A percentile compares a stretch with the other conserved stretches of the same genome.
Conservation (phyloP, 1,284 basidiomycete species). For the Mycena citricolor region DNA sequence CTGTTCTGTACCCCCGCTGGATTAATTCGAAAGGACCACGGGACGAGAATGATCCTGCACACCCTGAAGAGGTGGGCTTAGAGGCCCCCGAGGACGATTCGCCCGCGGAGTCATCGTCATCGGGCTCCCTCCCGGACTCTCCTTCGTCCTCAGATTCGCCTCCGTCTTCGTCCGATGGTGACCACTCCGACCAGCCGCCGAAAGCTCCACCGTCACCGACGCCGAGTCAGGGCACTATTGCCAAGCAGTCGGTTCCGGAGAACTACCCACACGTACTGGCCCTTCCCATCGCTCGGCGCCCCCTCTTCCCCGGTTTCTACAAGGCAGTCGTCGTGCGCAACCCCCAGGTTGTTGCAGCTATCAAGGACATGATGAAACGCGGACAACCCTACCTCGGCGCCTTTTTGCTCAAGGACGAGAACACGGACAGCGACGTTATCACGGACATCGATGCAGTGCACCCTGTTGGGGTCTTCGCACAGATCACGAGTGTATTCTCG, state of each 20-base stretch:
- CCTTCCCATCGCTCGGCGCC: conserved; percentile 92
- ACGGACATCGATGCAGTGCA: conserved; percentile 88
- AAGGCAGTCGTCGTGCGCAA: conserved; percentile 93
- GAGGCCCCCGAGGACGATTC: conserved; percentile 19
- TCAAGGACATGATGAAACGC: conserved; percentile 95
- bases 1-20: conserved; percentile 16
- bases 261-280: conserved; percentile 94
- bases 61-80: conserved; percentile 8
- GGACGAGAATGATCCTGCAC: conserved; percentile 6
- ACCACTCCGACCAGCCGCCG: conserved; percentile 25
- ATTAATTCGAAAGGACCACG: conserved; percentile 15
- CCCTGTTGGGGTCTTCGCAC: conserved; percentile 94
- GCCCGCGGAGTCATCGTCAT: conserved; percentile 5
- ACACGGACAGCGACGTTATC: conserved; percentile 92
- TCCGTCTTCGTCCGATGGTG: conserved; percentile 13
- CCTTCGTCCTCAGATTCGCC: conserved; percentile 14
- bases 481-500: conserved; percentile 94
- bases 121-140: neutral
- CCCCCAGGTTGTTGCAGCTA: conserved; percentile 89
- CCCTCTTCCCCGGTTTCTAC: conserved; percentile 97
- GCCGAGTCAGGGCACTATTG: conserved; percentile 58
- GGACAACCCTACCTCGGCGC: conserved; percentile 98
- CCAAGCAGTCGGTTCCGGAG: conserved; percentile 84
- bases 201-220: conserved; percentile 32
- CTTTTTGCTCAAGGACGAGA: conserved; percentile 95